Evolutionary conservation across 148 eudicot genomes (phyloP).

Genomic region (Persicaria tinctoria): DNA sequence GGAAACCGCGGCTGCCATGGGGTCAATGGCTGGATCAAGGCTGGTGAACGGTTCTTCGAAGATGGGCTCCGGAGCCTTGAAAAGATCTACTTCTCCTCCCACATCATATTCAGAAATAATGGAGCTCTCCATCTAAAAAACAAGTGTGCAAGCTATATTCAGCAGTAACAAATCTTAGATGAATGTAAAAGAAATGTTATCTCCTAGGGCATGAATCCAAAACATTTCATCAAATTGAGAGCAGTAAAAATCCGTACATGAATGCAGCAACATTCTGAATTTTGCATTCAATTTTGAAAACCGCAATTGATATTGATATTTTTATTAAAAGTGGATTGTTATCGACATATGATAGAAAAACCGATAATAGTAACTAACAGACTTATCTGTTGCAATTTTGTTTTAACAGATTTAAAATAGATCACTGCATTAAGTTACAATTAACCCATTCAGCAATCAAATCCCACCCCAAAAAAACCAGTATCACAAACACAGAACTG

Average conservation of each 20-base stretch:
- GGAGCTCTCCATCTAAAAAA: constrained; percentile 44
- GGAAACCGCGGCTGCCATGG: constrained; percentile 50
- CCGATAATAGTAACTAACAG: too few species aligned
- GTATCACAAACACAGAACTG: background rate
- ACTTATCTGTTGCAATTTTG: background rate
- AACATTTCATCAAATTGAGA: background rate
- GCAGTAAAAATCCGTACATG: background rate
- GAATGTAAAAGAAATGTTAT: background rate
- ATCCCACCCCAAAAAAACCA: constrained; percentile 11
- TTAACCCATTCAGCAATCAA: background rate
- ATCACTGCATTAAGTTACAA: background rate
- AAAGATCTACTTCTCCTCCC: constrained; percentile 82
- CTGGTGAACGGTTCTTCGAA: constrained; percentile 52
- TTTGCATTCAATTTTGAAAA: too few species aligned
- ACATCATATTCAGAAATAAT: constrained; percentile 67
- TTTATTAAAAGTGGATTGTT: background rate
- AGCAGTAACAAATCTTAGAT: too few species aligned
- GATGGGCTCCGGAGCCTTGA: constrained; percentile 75
- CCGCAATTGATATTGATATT: background rate
- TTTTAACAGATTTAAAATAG: background rate
- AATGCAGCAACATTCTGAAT: too few species aligned
- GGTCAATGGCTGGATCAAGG: constrained; percentile 43
- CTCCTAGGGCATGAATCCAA: background rate
- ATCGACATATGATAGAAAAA: too few species aligned
- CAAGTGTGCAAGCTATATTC: background rate